These are phyloP conservation scores for Trametes elegans DNA, from an alignment of 768 basidiomycete genomes.

Conservation along the genomic window DNA sequence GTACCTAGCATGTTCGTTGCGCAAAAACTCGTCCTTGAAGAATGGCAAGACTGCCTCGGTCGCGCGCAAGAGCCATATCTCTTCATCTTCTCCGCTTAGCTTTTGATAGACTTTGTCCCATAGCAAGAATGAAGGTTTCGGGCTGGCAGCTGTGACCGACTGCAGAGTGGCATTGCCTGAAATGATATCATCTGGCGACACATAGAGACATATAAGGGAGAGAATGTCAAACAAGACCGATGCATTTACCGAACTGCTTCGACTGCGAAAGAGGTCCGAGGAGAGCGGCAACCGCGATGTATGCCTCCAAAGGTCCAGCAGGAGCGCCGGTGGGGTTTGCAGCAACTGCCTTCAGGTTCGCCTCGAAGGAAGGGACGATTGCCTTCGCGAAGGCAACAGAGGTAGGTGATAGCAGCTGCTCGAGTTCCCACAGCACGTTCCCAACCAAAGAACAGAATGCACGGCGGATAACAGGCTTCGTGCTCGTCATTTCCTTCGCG, in stretches of 20 bases:
- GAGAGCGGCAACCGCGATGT: conserved; percentile 68
- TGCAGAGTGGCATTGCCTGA: conserved; percentile 48
- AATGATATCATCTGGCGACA: conserved; percentile 42
- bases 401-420: conserved; percentile 38
- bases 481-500: conserved; percentile 66
- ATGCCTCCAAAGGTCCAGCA: conserved; percentile 80
- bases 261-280: conserved; percentile 57
- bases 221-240: background rate
- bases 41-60: conserved; percentile 46
- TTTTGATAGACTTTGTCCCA: conserved; percentile 89
- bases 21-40: conserved; percentile 49
- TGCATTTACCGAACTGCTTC: conserved; percentile 52
- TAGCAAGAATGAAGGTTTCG: conserved; percentile 83
- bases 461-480: conserved; percentile 61
- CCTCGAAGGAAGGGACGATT: conserved; percentile 63
- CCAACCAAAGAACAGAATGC: conserved; percentile 68
- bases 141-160: conserved; percentile 43
- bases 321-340: conserved; percentile 56
- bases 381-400: conserved; percentile 51
- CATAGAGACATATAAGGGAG: conserved; percentile 11
- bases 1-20: conserved; percentile 57
- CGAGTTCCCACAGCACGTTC: conserved; percentile 49
- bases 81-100: conserved; percentile 56
- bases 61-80: conserved; percentile 75
- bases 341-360: conserved; percentile 61